A percentile compares a stretch with the other conserved stretches of the same genome.
Evolutionary conservation across 169 alveolate species (phyloP).

Genomic region (Sarcocystis neurona): DNA sequence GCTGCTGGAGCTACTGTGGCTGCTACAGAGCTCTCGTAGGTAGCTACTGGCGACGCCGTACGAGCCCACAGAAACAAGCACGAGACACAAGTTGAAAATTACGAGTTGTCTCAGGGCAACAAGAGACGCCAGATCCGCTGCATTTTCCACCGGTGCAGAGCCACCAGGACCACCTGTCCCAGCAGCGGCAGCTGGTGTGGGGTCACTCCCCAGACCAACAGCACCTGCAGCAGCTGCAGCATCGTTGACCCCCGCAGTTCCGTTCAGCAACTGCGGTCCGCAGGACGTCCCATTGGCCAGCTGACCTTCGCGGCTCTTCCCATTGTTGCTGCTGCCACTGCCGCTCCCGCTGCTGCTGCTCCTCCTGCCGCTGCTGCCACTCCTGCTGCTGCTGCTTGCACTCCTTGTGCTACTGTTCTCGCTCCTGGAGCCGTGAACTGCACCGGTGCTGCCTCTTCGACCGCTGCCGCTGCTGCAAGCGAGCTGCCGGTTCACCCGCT

Average conservation of each 20-base stretch:
- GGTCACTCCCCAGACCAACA: not conserved
- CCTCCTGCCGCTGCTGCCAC: not conserved
- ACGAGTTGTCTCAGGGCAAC: constrained; percentile 7
- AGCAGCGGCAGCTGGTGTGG: not conserved
- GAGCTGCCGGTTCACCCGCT: no score
- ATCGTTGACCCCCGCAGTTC: not conserved
- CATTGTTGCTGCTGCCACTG: not conserved
- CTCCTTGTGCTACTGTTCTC: not conserved
- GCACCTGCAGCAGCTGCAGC: not conserved
- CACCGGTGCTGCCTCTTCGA: not conserved
- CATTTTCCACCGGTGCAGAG: not conserved
- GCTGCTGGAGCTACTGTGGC: no score
- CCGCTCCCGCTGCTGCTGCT: not conserved
- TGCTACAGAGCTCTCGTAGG: constrained; percentile 3
- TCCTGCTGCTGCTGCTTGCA: not conserved
- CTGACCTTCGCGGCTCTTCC: no score
- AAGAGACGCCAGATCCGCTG: not conserved
- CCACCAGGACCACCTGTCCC: not conserved
- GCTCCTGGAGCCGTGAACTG: not conserved
- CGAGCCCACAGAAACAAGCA: not conserved
- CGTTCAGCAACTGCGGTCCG: no score
- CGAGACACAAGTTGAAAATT: constrained; percentile 11
- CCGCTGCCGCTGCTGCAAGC: no score
- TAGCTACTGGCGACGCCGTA: constrained; percentile 13
- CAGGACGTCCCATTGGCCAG: no score